Evolutionary conservation across 805 yeast genomes (phyloP), one percentile per base, ranked within the genome.

Genomic region (Cyberlindnera mississippiensis): DNA sequence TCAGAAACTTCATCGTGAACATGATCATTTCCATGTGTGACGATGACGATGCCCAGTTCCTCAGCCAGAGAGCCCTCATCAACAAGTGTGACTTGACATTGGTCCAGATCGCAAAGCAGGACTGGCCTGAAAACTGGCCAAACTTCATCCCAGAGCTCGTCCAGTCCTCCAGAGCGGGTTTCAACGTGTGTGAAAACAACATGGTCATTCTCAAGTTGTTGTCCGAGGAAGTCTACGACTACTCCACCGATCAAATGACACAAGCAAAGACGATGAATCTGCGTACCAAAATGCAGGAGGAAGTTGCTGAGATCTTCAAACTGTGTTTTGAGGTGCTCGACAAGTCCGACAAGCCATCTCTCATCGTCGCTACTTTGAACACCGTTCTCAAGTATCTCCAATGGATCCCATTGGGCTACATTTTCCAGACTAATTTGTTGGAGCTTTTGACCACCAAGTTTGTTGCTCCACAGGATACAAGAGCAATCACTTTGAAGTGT

Each of bases 71-170:
- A 57, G 81, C 96, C 16, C 73, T 93, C 58, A 87, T 93, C 59
- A 87, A 85, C 69, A 93, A 93, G 64, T 89, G 90, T 55, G 96
- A 93, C 66, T 73, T 93, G 58, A 91, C 98, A 13, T 71, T 93
- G 56, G 99, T 93, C 28, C 95, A 90, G 59, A 82, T 93, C 39
- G 77, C 93, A 58, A 93, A 93, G 59, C 98, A 93, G 67, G 99
- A 93, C 62, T 93, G 99, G 99, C 99, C 99, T 27, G 87, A 82
- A 54, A 85, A 90, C 62, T 93, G 99, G 99, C 98, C 98, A 15
- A 85, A 83, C 56, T 93, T 93, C 57, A 85, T 93, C 38, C 96
- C 96, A 14, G 99, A 93, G 62, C 77, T 93, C 42, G 93, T 91
- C 35, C 77, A 75, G 46, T 82, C 95, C 50, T 82, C 95, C 35